Conservation (phyloP, 495 filamentous ascomycete genomes). For the Penicillium daleae region DNA sequence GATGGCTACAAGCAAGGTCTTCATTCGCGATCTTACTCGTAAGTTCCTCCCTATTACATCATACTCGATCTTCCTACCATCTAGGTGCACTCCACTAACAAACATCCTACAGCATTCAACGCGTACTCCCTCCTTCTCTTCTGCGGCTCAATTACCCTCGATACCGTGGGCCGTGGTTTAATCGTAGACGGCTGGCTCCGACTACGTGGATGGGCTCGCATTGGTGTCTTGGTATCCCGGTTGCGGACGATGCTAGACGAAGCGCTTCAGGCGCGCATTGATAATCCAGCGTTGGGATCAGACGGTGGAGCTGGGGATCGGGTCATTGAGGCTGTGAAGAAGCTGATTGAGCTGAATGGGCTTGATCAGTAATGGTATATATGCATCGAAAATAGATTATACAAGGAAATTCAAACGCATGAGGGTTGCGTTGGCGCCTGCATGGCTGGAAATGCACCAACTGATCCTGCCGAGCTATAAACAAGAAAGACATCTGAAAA, state of each 20-base stretch:
- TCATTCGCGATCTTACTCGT: conserved; percentile 88
- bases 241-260: conserved; percentile 85
- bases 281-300: conserved; percentile 62
- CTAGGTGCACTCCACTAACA: conserved; percentile 3
- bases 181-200: conserved; percentile 93
- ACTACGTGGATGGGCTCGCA: conserved; percentile 89
- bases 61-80: not conserved
- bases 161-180: conserved; percentile 85
- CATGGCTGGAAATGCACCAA: not conserved
- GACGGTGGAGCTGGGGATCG: conserved; percentile 51
- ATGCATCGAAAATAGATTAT: not conserved
- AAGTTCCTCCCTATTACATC: conserved; percentile 38
- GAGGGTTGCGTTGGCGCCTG: not conserved
- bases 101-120: conserved; percentile 70
- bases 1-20: conserved; percentile 87
- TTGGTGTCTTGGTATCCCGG: conserved; percentile 85
- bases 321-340: conserved; percentile 75
- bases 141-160: conserved; percentile 78
- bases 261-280: conserved; percentile 75
- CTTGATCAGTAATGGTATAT: conserved; percentile 61
- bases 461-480: no score
- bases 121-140: conserved; percentile 91
- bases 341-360: conserved; percentile 85
- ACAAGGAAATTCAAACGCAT: not conserved
- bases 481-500: not conserved